phyloP scores from a whole-genome alignment of 805 yeast genomes.

The Kuraishia piskuri region DNA sequence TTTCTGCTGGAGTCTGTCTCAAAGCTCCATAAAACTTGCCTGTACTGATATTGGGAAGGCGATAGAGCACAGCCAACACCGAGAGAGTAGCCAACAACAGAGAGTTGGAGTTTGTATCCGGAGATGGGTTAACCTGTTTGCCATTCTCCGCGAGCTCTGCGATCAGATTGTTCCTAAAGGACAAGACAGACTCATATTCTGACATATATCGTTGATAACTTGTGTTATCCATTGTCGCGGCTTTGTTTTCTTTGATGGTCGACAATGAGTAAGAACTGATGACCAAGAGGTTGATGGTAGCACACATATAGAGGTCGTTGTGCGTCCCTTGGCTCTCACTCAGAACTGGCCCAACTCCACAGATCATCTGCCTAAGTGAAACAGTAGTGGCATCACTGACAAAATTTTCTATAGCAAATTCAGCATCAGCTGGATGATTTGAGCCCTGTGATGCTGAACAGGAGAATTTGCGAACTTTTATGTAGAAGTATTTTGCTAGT shows the following conservation, averaged over 20 bases:
- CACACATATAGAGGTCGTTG: slow-evolving; percentile 15
- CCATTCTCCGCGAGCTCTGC: neutral
- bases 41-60: neutral
- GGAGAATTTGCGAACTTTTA: slow-evolving; percentile 21
- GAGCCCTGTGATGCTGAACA: slow-evolving; percentile 12
- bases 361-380: slow-evolving; percentile 12
- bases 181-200: neutral
- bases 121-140: neutral
- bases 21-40: no score
- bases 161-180: neutral
- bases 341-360: slow-evolving; percentile 17
- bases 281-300: slow-evolving; percentile 16
- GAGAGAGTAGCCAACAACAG: neutral
- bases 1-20: neutral
- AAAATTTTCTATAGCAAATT: slow-evolving; percentile 8
- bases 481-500: slow-evolving; percentile 30
- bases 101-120: no score
- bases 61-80: neutral
- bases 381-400: slow-evolving; percentile 14
- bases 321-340: slow-evolving; percentile 11
- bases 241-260: slow-evolving; percentile 7
- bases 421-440: slow-evolving; percentile 2
- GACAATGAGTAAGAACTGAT: slow-evolving; percentile 12
- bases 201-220: neutral
- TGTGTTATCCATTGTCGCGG: slow-evolving; percentile 3